These are phyloP conservation scores for Fusarium burgessii DNA, from an alignment of 2,329 filamentous ascomycete genomes.

Conservation along the genomic window DNA sequence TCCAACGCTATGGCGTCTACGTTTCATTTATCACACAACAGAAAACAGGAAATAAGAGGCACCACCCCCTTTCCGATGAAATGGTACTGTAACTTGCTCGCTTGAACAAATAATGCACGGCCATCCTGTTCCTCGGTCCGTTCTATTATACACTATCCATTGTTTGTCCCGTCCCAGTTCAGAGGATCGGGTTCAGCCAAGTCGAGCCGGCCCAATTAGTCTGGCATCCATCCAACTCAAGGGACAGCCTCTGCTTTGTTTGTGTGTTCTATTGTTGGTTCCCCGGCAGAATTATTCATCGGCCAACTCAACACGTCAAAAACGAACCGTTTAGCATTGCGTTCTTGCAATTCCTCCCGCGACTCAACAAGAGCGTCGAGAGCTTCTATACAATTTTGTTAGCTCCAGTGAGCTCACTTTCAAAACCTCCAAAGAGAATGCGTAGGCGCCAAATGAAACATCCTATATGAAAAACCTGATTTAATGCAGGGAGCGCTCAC, in stretches of 20 bases:
- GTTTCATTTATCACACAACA: constrained; percentile 18
- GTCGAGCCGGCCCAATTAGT: constrained; percentile 12
- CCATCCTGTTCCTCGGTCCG: constrained; percentile 3
- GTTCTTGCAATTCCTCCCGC: background rate
- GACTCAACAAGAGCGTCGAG: background rate
- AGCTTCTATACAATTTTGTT: background rate
- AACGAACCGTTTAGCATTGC: background rate
- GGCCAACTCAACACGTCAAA: constrained; percentile 1
- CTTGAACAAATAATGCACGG: constrained; percentile 1
- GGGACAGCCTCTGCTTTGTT: background rate
- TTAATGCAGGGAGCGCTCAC: background rate
- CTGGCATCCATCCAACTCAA: background rate
- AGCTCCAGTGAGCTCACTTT: background rate
- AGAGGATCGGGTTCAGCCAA: constrained; percentile 32
- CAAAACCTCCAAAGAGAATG: background rate
- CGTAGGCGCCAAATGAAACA: background rate
- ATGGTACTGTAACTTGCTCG: constrained; percentile 25
- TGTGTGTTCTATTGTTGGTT: background rate
- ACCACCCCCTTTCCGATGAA: constrained; percentile 30
- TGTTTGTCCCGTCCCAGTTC: constrained; percentile 17
- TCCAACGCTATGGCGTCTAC: constrained; percentile 28
- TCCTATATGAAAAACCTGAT: background rate
- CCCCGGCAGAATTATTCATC: background rate
- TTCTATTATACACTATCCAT: background rate
- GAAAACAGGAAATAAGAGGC: background rate